Evolutionary conservation across 306 rosid genomes (phyloP).

Genomic region (Cyclanthera cordifolia): DNA sequence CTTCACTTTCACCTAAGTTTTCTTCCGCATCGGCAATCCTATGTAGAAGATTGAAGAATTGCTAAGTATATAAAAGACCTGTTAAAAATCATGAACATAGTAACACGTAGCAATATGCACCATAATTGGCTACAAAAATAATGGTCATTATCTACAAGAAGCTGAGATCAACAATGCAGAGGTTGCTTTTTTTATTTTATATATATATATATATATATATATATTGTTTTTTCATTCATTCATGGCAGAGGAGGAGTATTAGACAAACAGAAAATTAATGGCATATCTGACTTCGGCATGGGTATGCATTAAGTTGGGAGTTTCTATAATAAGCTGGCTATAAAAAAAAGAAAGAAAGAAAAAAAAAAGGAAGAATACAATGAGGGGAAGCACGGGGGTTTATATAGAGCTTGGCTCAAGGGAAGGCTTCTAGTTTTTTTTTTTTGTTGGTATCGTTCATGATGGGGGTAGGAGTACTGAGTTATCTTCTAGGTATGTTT

Average conservation of each 20-base stretch:
- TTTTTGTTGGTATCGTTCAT: background rate
- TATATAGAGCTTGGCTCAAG: background rate
- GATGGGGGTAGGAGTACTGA: background rate
- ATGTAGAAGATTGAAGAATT: conserved; percentile 5
- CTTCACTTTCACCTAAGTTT: conserved; percentile 98
- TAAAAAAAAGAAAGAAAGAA: background rate
- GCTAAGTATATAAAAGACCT: background rate
- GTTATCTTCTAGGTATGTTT: background rate
- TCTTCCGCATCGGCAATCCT: conserved; percentile 98
- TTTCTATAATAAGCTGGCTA: background rate
- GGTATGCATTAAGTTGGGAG: background rate
- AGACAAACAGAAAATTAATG: background rate
- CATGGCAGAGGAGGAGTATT: background rate
- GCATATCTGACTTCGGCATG: background rate
- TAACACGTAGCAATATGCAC: background rate
- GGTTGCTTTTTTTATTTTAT: background rate
- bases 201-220: too few relatives aligned
- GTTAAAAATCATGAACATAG: background rate
- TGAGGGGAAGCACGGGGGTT: background rate
- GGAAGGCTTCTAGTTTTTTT: background rate
- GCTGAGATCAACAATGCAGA: background rate
- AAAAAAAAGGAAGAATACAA: background rate
- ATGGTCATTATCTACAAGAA: background rate
- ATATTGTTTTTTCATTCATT: background rate
- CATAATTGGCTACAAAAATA: background rate